Base-by-base conservation (phyloP, 2,329 filamentous ascomycete species). In the Thermothelomyces thermophilus region DNA sequence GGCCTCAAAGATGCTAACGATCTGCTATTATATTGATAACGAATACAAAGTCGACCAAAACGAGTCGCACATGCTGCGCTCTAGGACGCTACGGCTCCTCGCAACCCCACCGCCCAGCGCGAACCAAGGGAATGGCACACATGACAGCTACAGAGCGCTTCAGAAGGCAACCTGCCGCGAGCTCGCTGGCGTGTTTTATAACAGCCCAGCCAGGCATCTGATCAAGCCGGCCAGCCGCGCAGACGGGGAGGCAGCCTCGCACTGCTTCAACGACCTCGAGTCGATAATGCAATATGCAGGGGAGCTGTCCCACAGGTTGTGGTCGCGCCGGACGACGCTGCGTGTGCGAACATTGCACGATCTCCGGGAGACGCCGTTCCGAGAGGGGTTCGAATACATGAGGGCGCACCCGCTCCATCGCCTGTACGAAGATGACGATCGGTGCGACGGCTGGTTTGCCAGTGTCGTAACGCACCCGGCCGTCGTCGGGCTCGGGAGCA, bases 351-450 rank as follows among this genome's bases (percentile, higher is more conserved):
- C 26, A 5, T 24, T 48, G 36, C 16, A 8, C 14, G 37, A 48
- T 13, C 46, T 48, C 13, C 8, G 17, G 4, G 9, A 36, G 13
- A 3, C 16, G 30, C 37, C 14, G 16, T 48, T 41, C 13, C 10
- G 7, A 13, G 9, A 8, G 7, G 7, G 13, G 4, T 41, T 35
- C 20, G 41, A 50, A 1, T 5, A 36, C 2, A 19, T 45, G 22
- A 41, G 20, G 30, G 48, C 48, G 30, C 48, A 50, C 11, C 48
- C 41, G 3, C 36, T 50, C 14, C 48, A 50, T 35, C 41, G 36
- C 10, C 22, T 50, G 9, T 46, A 46, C 17, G 48, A 50, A 16
- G 48, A 50, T n/a, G 48, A 50, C n/a, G 42, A 46, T 28, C 14
- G 28, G 20, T 50, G 48, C 24, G 35, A 50, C 19, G 48, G 41